A percentile compares a stretch with the other conserved stretches of the same genome.
Evolutionary conservation across 2,329 filamentous ascomycete species (phyloP).

Genomic region (Cordyceps tenuipes): DNA sequence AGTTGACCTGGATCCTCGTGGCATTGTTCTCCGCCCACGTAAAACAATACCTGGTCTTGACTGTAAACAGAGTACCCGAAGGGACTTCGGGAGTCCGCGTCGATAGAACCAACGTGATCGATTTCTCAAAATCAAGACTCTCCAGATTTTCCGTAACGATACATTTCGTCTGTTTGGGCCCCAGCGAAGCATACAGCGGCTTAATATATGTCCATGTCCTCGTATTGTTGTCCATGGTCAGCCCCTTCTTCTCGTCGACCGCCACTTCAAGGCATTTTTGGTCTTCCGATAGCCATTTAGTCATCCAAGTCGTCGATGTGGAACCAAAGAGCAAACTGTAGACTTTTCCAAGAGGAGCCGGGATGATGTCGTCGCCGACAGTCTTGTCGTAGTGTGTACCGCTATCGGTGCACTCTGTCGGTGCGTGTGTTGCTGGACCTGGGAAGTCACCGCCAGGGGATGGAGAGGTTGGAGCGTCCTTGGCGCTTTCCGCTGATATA

Average conservation of each 20-base stretch:
- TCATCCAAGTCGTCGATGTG: conserved; percentile 70
- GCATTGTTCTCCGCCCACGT: conserved; percentile 84
- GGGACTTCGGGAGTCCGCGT: conserved; percentile 94
- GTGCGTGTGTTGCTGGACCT: conserved; percentile 69
- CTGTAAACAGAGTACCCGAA: conserved; percentile 81
- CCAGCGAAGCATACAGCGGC: conserved; percentile 73
- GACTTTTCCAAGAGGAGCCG: conserved; percentile 83
- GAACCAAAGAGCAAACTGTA: conserved; percentile 84
- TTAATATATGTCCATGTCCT: conserved; percentile 85
- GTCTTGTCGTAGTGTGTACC: conserved; percentile 75
- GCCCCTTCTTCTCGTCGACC: conserved; percentile 74
- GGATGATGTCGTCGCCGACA: conserved; percentile 76
- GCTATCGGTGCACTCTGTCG: conserved; percentile 78
- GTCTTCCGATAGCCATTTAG: conserved; percentile 75
- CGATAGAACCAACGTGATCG: conserved; percentile 69
- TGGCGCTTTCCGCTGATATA: conserved; percentile 37
- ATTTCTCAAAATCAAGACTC: conserved; percentile 75
- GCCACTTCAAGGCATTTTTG: conserved; percentile 86
- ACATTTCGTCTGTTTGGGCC: conserved; percentile 91
- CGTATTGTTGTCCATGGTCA: conserved; percentile 65
- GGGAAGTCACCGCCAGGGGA: conserved; percentile 60
- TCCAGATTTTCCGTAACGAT: conserved; percentile 82
- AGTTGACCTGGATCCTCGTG: conserved; percentile 80
- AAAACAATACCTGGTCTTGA: conserved; percentile 91
- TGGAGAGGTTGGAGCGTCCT: conserved; percentile 37